Base-by-base conservation (phyloP, 169 alveolate species). In the Cryptosporidium muris region DNA sequence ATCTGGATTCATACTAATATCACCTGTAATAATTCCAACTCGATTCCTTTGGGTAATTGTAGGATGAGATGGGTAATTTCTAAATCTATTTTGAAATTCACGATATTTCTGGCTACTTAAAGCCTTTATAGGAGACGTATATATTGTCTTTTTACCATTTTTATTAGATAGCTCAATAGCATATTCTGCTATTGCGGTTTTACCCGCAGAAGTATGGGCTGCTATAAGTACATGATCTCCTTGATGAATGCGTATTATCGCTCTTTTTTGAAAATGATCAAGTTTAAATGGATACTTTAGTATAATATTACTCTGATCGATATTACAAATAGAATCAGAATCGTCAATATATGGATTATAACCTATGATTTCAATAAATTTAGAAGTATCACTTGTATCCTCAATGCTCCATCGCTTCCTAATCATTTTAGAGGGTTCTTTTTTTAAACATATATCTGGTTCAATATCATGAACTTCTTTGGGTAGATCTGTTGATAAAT, bases 161-260 rank as follows among this genome's bases (percentile, higher is more conserved):
- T 93, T 94, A 48, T 95, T 88, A 3, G 99, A 98, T 81, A 96
- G 63, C 5, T 99, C 99, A 56, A 98, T 96, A 1, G 99, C 99
- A 91, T 98, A 97, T 88, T 96, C 99, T 7, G 99, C 99, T 14
- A 97, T 97, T 1, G 97, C 98, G 2, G 99, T 97, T 88, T 97
- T 97, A 37, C 99, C 99, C 42, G 99, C 99, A n/a, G 99, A 97
- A 14, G 99, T 98, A 81, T 97, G 99, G 2, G 99, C 99, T 52
- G 99, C 97, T 0, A 98, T 99, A 56, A 98, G 96, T 6, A 98
- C 99, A 81, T 94, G 95, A 80, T 96, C 93, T 64, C 92, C 92
- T 54, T 93, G 92, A 80, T 96, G 98, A 36, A 98, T 90, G 80
- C 97, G 95, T 42, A 94, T 89, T 7, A 97, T 91, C 1, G 99